These are phyloP conservation scores for Biancaea sappan DNA, from an alignment of 306 rosid species.

Conservation along the genomic window DNA sequence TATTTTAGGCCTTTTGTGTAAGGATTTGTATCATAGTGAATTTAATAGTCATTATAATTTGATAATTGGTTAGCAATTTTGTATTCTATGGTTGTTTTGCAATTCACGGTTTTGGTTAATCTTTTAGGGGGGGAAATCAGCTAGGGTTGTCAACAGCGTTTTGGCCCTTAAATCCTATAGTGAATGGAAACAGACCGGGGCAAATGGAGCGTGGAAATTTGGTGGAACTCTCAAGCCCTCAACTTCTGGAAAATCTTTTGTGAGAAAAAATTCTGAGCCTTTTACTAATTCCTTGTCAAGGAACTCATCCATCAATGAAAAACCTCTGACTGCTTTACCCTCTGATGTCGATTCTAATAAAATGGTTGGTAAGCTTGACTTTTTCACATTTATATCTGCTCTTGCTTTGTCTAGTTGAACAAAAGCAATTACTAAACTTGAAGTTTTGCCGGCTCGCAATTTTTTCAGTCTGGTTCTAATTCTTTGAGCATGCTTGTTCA, in stretches of 20 bases:
- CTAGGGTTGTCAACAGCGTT: slow-evolving; percentile 74
- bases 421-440: slow-evolving; percentile 18
- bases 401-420: slow-evolving; percentile 30
- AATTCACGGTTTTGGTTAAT: slow-evolving; percentile 13
- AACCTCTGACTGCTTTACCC: slow-evolving; percentile 41
- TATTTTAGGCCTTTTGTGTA: not conserved
- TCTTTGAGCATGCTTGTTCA: slow-evolving; percentile 78
- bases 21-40: slow-evolving; percentile 7
- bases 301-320: slow-evolving; percentile 66
- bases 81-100: not conserved
- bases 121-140: slow-evolving; percentile 85
- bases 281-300: slow-evolving; percentile 79
- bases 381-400: slow-evolving; percentile 29
- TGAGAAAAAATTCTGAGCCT: slow-evolving; percentile 84
- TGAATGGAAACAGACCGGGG: slow-evolving; percentile 89
- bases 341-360: slow-evolving; percentile 67
- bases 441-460: slow-evolving; percentile 13
- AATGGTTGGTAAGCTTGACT: slow-evolving; percentile 74
- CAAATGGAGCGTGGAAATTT: slow-evolving; percentile 82
- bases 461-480: slow-evolving; percentile 60
- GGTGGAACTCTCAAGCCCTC: slow-evolving; percentile 78
- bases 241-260: slow-evolving; percentile 57
- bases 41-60: slow-evolving; percentile 5
- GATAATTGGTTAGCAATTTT: slow-evolving; percentile 17
- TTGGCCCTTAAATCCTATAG: slow-evolving; percentile 85